Conservation (phyloP, 768 basidiomycete species). For the Ramaria rubella region DNA sequence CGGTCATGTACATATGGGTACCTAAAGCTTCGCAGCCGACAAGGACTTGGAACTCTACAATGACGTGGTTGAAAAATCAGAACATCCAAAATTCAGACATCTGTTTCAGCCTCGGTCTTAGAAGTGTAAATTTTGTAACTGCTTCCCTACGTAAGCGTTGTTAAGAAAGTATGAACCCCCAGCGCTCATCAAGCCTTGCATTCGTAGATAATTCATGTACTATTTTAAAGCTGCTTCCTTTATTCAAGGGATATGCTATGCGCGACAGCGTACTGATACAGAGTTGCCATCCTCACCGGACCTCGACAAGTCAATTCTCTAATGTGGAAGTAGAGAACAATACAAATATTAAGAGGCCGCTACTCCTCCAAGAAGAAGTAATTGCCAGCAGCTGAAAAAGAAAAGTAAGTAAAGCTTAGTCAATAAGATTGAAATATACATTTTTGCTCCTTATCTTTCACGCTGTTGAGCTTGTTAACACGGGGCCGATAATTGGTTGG, state of each 20-base stretch:
- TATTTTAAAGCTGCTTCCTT: too few species aligned
- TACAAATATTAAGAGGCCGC: conserved; percentile 6
- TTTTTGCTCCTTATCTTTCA: conserved; percentile 88
- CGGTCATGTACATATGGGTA: neutral
- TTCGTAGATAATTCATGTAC: too few species aligned
- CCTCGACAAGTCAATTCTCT: too few species aligned
- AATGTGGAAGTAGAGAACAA: too few species aligned
- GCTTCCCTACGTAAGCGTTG: neutral
- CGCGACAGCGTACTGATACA: too few species aligned
- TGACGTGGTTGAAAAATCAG: conserved; percentile 5
- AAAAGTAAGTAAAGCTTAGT: neutral
- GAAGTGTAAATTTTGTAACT: too few species aligned
- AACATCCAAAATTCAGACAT: conserved; percentile 7
- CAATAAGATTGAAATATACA: conserved; percentile 34
- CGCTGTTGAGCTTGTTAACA: conserved; percentile 77
- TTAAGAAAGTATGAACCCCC: too few species aligned
- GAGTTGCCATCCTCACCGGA: too few species aligned
- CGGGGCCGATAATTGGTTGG: conserved; percentile 90
- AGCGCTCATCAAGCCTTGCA: too few species aligned
- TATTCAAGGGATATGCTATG: too few species aligned
- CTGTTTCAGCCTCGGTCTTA: conserved; percentile 2
- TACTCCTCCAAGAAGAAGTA: conserved; percentile 92
- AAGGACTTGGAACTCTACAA: conserved; percentile 9
- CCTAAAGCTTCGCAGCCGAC: neutral
- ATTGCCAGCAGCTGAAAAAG: conserved; percentile 59